Base-by-base conservation (phyloP, 176 grass and related monocot genomes). In the Oryza officinalis region DNA sequence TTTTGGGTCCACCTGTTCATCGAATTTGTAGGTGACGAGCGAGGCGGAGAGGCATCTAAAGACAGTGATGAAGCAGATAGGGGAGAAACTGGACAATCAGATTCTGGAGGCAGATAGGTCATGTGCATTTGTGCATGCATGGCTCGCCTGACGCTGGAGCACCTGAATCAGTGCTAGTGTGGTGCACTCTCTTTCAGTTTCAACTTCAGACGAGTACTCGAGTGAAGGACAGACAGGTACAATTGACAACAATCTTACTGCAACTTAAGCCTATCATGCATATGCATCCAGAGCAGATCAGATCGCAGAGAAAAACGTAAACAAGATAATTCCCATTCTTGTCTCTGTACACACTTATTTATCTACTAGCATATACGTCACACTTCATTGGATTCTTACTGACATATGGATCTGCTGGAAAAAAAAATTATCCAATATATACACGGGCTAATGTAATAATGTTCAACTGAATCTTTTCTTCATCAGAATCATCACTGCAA, bases 381-480 rank as follows among this genome's bases (percentile, higher is more conserved):
- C 17, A 40, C 17, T 41, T 43, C 50, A 40, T 37, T 61, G 10
- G 23, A 50, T 65, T 67, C 11, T 50, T 23, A 12, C 2, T 31
- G 35, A 71, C 80, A 84, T 73, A 64, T 9, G 63, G 65, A 76
- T 57, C 37, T 81, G 43, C 46, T 60, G 27, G 69, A 27, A 3
- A 61, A 22, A 15, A 69, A 22, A 18, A 33, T 26, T 45, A 4
- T 35, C 37, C 52, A 32, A 35, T 35, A 5, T n/a, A 37, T 28
- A 32, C 12, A 49, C 3, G 2, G 23, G 23, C 6, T 57, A 57
- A n/a, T n/a, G 52, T n/a, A 57, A 54, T 47, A 13, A 6, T 25
- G 26, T 65, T 45, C 49, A 54, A 9, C 30, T 3, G 72, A 54
- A 76, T 59, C 31, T 69, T 76, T 28, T 63, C 65, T 69, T 69